Evolutionary conservation across 192 early-diverging fungal genomes (phyloP), one percentile per base, ranked within the genome.

Genomic region (Linnemannia zychae): DNA sequence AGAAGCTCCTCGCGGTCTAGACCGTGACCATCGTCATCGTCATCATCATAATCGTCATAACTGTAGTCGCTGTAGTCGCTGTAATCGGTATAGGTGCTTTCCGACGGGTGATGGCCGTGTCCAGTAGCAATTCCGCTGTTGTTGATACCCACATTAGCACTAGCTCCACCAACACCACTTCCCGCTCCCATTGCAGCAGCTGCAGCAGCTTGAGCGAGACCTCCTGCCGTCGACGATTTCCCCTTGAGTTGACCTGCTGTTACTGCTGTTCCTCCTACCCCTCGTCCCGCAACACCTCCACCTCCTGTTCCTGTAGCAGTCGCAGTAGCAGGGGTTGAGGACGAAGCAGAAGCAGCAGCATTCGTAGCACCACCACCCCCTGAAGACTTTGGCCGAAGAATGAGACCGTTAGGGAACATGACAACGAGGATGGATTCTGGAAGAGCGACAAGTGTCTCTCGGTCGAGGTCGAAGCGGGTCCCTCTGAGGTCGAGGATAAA

Each of bases 381-480:
- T 18, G 53, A 20, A 22, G 76, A 28, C 50, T 74, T 53, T 13
- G 83, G 69, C 53, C 88, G 86, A 52, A 92, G 78, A 36, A 89
- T 87, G 15, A 92, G 82, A 17, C 92, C 92, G 68, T 91, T 90
- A 13, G 92, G 91, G 78, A 93, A 92, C 90, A 93, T 92, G 71
- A 88, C 90, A 77, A 91, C 88, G 40, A 92, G 87, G 34, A 93
- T 87, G 37, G 89, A 91, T 74, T 93, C 92, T 12, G 92, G 92
- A 6, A 93, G 67, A 66, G 82, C 88, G 44, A 91, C 87, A 15
- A 93, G 80, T 6, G 87, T 89, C 13, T 93, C 91, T 37, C 92
- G 88, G 34, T 91, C 90, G 36, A 93, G 87, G 67, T 90, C 88
- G 28, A 93, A 86, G 5, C 88, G 87, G 20, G 77, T 88, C 1